Evolutionary conservation across 2,329 filamentous ascomycete genomes (phyloP).

Genomic region (Penicillium olsonii): DNA sequence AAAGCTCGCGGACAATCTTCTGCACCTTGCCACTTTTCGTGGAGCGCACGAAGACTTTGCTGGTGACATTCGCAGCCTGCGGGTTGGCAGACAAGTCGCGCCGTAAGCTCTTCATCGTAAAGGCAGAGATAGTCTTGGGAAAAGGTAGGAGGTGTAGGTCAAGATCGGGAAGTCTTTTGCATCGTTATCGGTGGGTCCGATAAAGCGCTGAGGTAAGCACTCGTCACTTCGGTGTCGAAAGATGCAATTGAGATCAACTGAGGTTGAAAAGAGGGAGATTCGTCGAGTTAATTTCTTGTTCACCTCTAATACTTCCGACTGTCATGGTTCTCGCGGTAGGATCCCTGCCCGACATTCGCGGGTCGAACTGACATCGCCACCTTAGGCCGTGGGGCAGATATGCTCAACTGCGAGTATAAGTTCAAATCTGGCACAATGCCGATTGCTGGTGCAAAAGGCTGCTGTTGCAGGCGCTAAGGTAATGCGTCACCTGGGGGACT

Average conservation of each 20-base stretch:
- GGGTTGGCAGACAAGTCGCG: conserved; percentile 56
- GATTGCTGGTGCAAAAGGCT: conserved; percentile 70
- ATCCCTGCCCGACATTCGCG: neutral
- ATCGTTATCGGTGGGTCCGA: conserved; percentile 20
- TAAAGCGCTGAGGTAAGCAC: neutral
- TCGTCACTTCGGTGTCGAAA: conserved; percentile 1
- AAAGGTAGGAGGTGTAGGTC: conserved; percentile 4
- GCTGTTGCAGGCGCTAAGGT: conserved; percentile 77
- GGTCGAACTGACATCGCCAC: conserved; percentile 10
- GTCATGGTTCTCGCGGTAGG: conserved; percentile 35
- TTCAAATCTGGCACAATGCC: conserved; percentile 79
- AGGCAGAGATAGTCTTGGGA: conserved; percentile 2
- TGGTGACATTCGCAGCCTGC: conserved; percentile 74
- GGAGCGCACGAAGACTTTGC: conserved; percentile 93
- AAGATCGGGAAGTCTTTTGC: conserved; percentile 19
- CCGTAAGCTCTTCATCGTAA: conserved; percentile 65
- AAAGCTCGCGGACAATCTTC: conserved; percentile 96
- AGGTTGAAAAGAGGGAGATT: neutral
- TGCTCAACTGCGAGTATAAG: conserved; percentile 78
- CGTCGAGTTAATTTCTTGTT: neutral
- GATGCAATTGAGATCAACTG: neutral
- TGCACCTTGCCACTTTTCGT: conserved; percentile 96
- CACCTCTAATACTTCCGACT: neutral
- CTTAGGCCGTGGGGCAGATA: conserved; percentile 82
- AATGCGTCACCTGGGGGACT: too few species aligned